Evolutionary conservation across 2,329 filamentous ascomycete species (phyloP), one percentile per base, ranked within the genome.

Genomic region (Colletotrichum godetiae): DNA sequence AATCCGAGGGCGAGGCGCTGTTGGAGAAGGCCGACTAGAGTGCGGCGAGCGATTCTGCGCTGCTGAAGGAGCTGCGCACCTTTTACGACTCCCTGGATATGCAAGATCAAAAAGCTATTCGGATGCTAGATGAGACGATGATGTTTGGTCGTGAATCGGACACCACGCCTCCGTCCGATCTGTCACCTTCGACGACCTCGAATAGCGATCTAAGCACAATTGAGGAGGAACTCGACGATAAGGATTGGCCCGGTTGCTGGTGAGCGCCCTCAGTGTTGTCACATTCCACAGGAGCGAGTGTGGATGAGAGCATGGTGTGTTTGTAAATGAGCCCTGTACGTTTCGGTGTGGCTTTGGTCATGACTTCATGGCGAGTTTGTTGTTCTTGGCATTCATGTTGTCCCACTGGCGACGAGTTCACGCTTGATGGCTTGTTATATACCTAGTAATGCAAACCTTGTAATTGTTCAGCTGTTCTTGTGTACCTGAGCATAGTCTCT

Each of bases 1-100:
- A 91, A 5, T 82, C 84, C 4, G 86, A 87, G 10, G 85, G 86
- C 10, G 84, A 81, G 60, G 24, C 42, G 3, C 19, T n/a, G 1
- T 13, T 35, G 0, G 67, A 71, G 6, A 73, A 73, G 60, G 31
- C 58, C n/a, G 61, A 70, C 59, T 73, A 66, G 33, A 37, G 33
- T 5, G 24, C 24, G 22, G 46, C 12, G 24, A 7, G n/a, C 24
- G 60, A 22, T n/a, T 19, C 5, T 2, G 29, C 13, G 19, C 19
- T 27, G 55, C 22, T 19, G 46, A 7, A 11, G 22, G 19, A 42
- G 11, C 60, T 19, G 42, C 42, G 7, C 19, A 49, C 42, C 19
- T 7, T 19, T 49, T n/a, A 19, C 19, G 42, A 15, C 15, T n/a
- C 42, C 19, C 10, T 10, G 42, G 42, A 6, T 15, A 6, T 19